Base-by-base conservation (phyloP, 805 yeast species). In the Candida insectorum region DNA sequence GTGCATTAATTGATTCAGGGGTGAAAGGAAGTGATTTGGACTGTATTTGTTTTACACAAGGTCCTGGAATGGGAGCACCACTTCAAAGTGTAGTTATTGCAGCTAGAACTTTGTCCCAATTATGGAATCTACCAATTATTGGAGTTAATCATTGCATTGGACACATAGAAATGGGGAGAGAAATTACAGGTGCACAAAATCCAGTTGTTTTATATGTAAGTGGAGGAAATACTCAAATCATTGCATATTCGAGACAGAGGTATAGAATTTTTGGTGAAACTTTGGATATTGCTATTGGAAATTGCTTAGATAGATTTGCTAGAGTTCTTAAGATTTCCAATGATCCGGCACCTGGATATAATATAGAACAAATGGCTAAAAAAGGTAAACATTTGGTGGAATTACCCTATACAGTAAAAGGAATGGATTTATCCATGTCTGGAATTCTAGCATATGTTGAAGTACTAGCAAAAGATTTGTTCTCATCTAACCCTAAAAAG, bases 21-120 rank as follows among this genome's bases (percentile, higher is more conserved):
- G 49, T 86, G 5, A 45, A 48, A 2, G 65, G 71, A 5, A 39
- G 46, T 6, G 84, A 84, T 28, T 51, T 82, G 5, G 89, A 84
- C 58, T 81, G 85, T 31, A 84, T 93, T 30, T 87, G 96, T 56
- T 93, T 93, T 56, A 93, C 98, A 1, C 94, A 85, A 59, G 98
- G 98, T 4, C 99, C 98, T 0, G 99, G 99, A 1, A 93, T 93
- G 97, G 99, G 99, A 2, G 97, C 97, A 1, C 99, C 99, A 0
- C 63, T 93, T 33, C 95, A 93, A 48, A 79, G 91, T 36, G 96
- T 88, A 24, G 97, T 83, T 3, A 71, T 93, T 30, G 94, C 95
- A 1, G 97, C 98, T 1, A 68, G 99, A 52, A 80, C 96, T 0
- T 61, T 89, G 24, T 68, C 87, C 6, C 78, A 82, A 46, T 53